phyloP scores from a whole-genome alignment of 352 stramenopile genomes.

The Phytophthora quininea region DNA sequence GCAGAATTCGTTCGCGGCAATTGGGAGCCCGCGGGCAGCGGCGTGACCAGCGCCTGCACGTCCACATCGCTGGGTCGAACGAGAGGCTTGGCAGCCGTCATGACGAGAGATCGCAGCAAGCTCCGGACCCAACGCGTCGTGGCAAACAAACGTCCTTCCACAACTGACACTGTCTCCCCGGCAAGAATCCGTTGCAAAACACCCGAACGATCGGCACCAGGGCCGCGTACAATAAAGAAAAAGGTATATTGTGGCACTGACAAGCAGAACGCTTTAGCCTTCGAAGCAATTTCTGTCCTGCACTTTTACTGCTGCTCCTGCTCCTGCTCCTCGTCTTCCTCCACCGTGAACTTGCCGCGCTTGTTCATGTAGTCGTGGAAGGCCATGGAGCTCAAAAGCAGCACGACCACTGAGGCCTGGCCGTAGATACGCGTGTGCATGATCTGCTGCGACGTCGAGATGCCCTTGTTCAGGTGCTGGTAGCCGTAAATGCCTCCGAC shows the following conservation, averaged over 20 bases:
- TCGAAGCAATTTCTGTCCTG: conserved; percentile 8
- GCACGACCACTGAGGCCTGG: conserved; percentile 65
- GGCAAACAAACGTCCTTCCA: conserved; percentile 6
- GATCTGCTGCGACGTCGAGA: conserved; percentile 82
- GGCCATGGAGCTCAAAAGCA: conserved; percentile 81
- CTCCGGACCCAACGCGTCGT: conserved; percentile 17
- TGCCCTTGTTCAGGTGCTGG: conserved; percentile 73
- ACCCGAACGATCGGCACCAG: too few relatives aligned
- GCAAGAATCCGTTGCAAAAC: too few relatives aligned
- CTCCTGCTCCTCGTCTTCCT: conserved; percentile 38
- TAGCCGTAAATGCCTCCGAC: conserved; percentile 77
- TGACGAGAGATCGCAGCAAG: conserved; percentile 2
- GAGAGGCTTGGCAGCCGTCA: conserved; percentile 34
- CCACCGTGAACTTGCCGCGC: conserved; percentile 65
- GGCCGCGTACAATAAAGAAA: conserved; percentile 1
- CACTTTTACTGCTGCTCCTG: conserved; percentile 14
- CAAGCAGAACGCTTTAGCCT: conserved; percentile 5
- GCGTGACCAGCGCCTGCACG: conserved; percentile 34
- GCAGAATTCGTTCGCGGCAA: conserved; percentile 17
- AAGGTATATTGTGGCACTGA: neutral
- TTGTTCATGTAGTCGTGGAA: conserved; percentile 88
- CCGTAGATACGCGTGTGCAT: conserved; percentile 90
- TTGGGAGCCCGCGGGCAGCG: conserved; percentile 24
- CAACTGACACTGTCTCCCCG: too few relatives aligned
- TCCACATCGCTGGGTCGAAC: conserved; percentile 39